Conservation (phyloP, 768 basidiomycete species). For the Auricularia auricula-judae region DNA sequence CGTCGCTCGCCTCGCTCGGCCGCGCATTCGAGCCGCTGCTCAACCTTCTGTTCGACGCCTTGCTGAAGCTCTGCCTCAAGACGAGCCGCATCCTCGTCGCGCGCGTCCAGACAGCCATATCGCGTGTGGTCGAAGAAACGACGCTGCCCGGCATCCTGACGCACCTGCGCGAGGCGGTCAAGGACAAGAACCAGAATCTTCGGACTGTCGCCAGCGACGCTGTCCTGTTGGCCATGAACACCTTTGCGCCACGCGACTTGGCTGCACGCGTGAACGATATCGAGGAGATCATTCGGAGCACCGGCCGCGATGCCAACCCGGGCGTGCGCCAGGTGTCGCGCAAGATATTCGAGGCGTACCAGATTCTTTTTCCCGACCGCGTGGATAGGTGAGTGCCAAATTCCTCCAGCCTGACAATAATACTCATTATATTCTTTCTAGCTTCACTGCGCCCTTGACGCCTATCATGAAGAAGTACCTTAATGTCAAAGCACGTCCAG, state of each 20-base stretch:
- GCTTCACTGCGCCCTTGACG: constrained; percentile 63
- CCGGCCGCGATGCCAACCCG: constrained; percentile 63
- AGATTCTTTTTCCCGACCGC: constrained; percentile 52
- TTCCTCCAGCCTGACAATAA: neutral
- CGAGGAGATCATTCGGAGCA: constrained; percentile 54
- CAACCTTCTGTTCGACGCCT: constrained; percentile 52
- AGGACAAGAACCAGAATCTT: constrained; percentile 58
- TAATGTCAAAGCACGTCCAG: constrained; percentile 27
- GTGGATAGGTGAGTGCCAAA: constrained; percentile 46
- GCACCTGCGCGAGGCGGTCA: constrained; percentile 44
- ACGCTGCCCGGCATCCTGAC: constrained; percentile 56
- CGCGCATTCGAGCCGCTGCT: constrained; percentile 56
- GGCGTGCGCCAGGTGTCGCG: constrained; percentile 62
- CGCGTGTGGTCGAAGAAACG: constrained; percentile 51
- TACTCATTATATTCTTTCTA: constrained; percentile 18
- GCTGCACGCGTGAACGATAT: constrained; percentile 63
- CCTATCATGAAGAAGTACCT: constrained; percentile 72
- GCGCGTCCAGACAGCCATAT: constrained; percentile 51
- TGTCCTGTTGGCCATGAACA: constrained; percentile 54
- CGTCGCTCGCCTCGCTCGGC: constrained; percentile 42
- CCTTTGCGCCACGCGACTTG: constrained; percentile 68
- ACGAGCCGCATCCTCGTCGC: constrained; percentile 69
- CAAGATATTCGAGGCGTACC: constrained; percentile 68
- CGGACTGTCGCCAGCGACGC: constrained; percentile 58
- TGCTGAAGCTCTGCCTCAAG: constrained; percentile 57